A percentile compares a stretch with the other conserved stretches of the same genome.
Evolutionary conservation across 768 basidiomycete species (phyloP).

Genomic region (Mycena crocata): DNA sequence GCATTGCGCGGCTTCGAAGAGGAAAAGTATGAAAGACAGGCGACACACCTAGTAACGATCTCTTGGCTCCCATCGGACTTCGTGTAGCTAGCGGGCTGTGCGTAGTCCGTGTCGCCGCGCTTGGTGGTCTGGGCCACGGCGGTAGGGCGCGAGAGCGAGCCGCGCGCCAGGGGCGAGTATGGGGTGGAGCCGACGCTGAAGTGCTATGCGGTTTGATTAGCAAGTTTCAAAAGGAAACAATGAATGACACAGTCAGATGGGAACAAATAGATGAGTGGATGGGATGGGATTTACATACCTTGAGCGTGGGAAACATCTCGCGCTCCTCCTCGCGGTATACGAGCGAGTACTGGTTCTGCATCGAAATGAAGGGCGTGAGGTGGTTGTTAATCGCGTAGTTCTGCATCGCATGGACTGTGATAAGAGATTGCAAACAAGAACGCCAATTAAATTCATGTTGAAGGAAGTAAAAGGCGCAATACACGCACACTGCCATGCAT

Average conservation of each 20-base stretch:
- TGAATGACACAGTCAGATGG: not conserved
- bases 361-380: conserved; percentile 71
- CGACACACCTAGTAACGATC: conserved; percentile 17
- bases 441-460: not conserved
- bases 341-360: conserved; percentile 75
- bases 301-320: too few species aligned
- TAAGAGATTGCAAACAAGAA: too few species aligned
- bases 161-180: too few species aligned
- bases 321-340: conserved; percentile 75
- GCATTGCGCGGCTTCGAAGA: too few species aligned
- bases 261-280: conserved; percentile 61
- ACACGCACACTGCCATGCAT: conserved; percentile 63
- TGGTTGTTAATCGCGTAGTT: conserved; percentile 71
- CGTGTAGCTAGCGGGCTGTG: conserved; percentile 3
- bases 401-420: conserved; percentile 66
- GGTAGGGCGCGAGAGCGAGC: conserved; percentile 47
- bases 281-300: conserved; percentile 75
- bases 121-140: conserved; percentile 32
- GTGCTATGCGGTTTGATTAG: not conserved
- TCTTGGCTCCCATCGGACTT: not conserved
- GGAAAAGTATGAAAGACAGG: too few species aligned
- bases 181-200: conserved; percentile 55
- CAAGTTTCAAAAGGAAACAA: not conserved
- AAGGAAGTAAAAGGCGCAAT: not conserved
- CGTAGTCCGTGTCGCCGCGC: conserved; percentile 35